Conservation (phyloP, 352 stramenopile genomes). For the Phytophthora megakarya region DNA sequence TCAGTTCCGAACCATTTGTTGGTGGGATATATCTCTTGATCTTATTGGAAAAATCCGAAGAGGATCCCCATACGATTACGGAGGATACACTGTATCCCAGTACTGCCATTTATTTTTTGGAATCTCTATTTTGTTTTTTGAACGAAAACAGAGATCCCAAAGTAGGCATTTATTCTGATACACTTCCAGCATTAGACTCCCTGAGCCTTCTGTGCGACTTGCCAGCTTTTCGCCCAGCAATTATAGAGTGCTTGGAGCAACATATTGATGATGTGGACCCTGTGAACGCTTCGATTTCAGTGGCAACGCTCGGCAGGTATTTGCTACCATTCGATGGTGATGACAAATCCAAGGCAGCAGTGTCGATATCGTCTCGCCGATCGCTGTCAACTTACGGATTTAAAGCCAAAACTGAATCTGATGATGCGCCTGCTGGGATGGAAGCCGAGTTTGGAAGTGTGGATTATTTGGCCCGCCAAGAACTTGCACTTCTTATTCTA, state of each 20-base stretch:
- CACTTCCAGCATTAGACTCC: constrained; percentile 70
- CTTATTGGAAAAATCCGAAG: constrained; percentile 66
- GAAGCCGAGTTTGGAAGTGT: constrained; percentile 78
- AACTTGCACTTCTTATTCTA: constrained; percentile 73
- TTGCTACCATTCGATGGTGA: constrained; percentile 72
- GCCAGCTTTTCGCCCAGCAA: constrained; percentile 52
- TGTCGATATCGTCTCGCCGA: constrained; percentile 79
- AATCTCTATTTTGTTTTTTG: constrained; percentile 74
- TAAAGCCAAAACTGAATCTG: constrained; percentile 44
- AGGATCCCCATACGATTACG: constrained; percentile 52
- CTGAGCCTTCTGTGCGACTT: constrained; percentile 74
- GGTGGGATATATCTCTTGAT: constrained; percentile 75
- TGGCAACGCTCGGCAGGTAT: constrained; percentile 76
- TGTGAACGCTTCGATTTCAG: constrained; percentile 72
- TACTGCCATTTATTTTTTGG: constrained; percentile 62
- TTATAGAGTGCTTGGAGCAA: constrained; percentile 70
- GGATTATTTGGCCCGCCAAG: constrained; percentile 78
- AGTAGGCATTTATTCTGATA: constrained; percentile 79
- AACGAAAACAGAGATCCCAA: constrained; percentile 80
- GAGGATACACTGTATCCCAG: constrained; percentile 59
- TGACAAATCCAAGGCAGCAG: constrained; percentile 48
- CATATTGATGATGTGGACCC: constrained; percentile 64
- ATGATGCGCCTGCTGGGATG: constrained; percentile 44
- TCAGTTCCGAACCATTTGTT: constrained; percentile 69
- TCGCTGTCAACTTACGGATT: constrained; percentile 81